phyloP scores from a whole-genome alignment of 225 moss, liverwort and hornwort species.

The Bryoerythrophyllum caledonicum region DNA sequence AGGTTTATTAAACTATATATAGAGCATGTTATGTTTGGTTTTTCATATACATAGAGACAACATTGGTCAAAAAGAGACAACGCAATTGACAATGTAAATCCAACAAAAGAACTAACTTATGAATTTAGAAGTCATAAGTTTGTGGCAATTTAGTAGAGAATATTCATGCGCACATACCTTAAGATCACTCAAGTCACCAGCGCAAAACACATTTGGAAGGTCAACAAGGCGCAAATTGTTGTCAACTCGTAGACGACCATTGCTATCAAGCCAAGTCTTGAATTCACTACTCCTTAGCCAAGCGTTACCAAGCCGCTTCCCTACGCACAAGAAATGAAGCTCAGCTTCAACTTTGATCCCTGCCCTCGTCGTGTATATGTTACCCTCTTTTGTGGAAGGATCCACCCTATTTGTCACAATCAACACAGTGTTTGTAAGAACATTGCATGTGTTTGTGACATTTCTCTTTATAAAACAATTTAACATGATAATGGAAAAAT shows the following conservation, averaged over 20 bases:
- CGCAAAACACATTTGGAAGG: constrained; percentile 65
- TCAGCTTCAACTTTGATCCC: constrained; percentile 59
- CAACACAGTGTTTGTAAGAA: no score
- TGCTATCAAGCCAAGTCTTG: constrained; percentile 42
- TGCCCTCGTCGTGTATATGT: constrained; percentile 54
- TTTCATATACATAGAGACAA: no score
- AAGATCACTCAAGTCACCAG: constrained; percentile 64
- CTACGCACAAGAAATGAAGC: constrained; percentile 61
- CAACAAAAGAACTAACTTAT: no score
- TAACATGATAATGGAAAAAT: no score
- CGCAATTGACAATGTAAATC: no score
- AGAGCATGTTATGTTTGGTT: no score
- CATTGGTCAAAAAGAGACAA: no score
- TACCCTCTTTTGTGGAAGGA: constrained; percentile 33
- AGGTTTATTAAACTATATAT: no score
- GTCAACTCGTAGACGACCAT: constrained; percentile 58
- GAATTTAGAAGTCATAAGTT: no score
- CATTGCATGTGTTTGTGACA: no score
- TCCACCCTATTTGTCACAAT: constrained; percentile 30
- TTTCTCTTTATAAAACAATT: no score
- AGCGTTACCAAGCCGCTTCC: constrained; percentile 54
- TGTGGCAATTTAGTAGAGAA: background rate
- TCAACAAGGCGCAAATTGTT: constrained; percentile 42
- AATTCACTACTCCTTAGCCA: constrained; percentile 60
- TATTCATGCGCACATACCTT: constrained; percentile 24